Evolutionary conservation across 2,329 filamentous ascomycete species (phyloP).

Genomic region (Fusarium xylarioides): DNA sequence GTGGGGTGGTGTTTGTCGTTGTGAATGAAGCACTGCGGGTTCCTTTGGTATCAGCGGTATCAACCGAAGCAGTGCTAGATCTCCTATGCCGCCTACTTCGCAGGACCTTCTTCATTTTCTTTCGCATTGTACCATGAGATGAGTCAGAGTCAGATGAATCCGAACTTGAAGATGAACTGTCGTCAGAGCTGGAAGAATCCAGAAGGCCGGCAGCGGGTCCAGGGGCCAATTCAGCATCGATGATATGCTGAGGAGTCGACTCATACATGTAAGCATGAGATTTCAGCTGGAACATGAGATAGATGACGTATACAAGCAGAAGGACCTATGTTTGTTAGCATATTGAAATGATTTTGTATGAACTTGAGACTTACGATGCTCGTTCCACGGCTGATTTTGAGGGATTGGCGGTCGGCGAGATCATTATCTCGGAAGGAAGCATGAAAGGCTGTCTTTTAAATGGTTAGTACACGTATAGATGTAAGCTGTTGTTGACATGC

Average conservation of each 20-base stretch:
- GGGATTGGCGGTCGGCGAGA: conserved; percentile 73
- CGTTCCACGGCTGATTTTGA: conserved; percentile 89
- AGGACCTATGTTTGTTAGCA: conserved; percentile 10
- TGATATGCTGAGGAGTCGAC: conserved; percentile 90
- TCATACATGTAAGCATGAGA: conserved; percentile 93
- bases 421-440: conserved; percentile 76
- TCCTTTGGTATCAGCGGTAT: conserved; percentile 53
- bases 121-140: conserved; percentile 71
- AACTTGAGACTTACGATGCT: conserved; percentile 70
- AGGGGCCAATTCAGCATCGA: conserved; percentile 89
- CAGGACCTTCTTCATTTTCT: conserved; percentile 79
- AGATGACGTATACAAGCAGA: conserved; percentile 78
- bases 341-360: neutral
- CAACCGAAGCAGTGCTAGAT: conserved; percentile 76
- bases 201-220: conserved; percentile 85
- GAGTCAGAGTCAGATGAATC: conserved; percentile 73
- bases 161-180: conserved; percentile 67
- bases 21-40: conserved; percentile 55
- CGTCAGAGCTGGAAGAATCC: conserved; percentile 71
- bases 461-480: conserved; percentile 49
- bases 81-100: conserved; percentile 77
- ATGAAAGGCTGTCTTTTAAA: conserved; percentile 81
- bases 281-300: conserved; percentile 90
- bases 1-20: conserved; percentile 46
- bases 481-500: conserved; percentile 55